These are phyloP conservation scores for Penicillium coprophilum DNA, from an alignment of 495 filamentous ascomycete species.

Conservation along the genomic window DNA sequence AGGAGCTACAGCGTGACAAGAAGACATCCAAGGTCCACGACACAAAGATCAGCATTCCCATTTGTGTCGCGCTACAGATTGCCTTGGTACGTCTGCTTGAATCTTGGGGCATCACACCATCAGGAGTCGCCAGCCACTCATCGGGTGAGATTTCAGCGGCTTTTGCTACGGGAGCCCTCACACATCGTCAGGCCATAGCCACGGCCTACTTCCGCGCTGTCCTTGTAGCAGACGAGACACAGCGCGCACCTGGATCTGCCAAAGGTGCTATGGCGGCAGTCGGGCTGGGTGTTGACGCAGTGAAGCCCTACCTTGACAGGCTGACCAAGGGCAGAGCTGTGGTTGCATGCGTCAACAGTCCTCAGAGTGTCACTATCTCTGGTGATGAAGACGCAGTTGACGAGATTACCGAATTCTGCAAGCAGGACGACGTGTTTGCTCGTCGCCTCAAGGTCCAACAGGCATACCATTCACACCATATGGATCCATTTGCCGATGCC, in stretches of 20 bases:
- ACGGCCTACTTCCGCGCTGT: constrained; percentile 28
- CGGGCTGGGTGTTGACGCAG: constrained; percentile 13
- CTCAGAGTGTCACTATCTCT: constrained; percentile 42
- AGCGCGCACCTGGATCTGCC: neutral
- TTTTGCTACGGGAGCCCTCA: constrained; percentile 25
- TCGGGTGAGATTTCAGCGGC: constrained; percentile 41
- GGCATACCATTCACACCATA: neutral
- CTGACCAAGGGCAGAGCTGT: constrained; percentile 6
- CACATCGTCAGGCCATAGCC: constrained; percentile 20
- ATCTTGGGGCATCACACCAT: constrained; percentile 29
- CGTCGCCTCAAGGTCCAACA: neutral
- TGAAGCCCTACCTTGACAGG: neutral
- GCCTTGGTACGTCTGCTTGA: constrained; percentile 28
- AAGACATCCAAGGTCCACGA: constrained; percentile 20
- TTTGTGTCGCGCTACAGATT: constrained; percentile 35
- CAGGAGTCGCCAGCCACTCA: constrained; percentile 34
- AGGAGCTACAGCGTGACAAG: neutral
- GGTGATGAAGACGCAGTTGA: constrained; percentile 30
- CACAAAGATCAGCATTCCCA: constrained; percentile 24
- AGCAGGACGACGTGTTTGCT: constrained; percentile 1
- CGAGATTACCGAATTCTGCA: too few relatives aligned
- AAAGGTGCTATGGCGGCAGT: constrained; percentile 35
- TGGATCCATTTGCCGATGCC: neutral
- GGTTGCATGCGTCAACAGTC: constrained; percentile 53
- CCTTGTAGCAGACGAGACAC: neutral